A percentile compares a stretch with the other conserved stretches of the same genome.
phyloP scores from a whole-genome alignment of 2,329 filamentous ascomycete genomes.

The Ophiocordyceps sinensis region DNA sequence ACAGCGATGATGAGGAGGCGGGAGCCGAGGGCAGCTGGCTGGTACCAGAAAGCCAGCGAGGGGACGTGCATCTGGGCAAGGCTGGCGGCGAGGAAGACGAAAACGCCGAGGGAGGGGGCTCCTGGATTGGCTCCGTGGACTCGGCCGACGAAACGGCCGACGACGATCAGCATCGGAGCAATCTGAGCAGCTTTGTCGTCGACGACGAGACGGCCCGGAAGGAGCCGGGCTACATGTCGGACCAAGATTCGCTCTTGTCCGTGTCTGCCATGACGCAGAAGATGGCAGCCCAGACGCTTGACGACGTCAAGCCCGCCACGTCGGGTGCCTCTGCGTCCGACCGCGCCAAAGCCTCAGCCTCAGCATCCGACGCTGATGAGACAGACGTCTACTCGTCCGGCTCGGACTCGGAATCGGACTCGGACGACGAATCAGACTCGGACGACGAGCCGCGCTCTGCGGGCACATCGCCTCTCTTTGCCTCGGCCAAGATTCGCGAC shows the following conservation, averaged over 20 bases:
- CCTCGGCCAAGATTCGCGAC: conserved; percentile 85
- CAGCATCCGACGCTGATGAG: not conserved
- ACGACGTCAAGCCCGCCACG: conserved; percentile 8
- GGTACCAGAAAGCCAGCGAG: conserved; percentile 52
- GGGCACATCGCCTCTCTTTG: conserved; percentile 28
- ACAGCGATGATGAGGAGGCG: conserved; percentile 57
- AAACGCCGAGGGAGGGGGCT: conserved; percentile 73
- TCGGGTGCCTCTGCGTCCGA: not conserved
- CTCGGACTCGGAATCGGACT: conserved; percentile 20
- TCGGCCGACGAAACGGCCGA: conserved; percentile 42
- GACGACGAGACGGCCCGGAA: conserved; percentile 30
- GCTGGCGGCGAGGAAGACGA: conserved; percentile 80
- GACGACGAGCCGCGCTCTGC: conserved; percentile 17
- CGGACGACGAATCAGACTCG: conserved; percentile 20
- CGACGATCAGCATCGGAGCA: conserved; percentile 37
- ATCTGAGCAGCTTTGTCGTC: conserved; percentile 40
- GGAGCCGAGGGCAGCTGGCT: conserved; percentile 68
- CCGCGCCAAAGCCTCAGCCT: not conserved
- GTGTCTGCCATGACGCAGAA: conserved; percentile 21
- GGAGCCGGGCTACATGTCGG: conserved; percentile 14
- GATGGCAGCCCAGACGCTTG: conserved; percentile 21
- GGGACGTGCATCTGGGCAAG: conserved; percentile 48
- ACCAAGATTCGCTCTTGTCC: conserved; percentile 19
- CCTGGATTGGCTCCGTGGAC: conserved; percentile 61
- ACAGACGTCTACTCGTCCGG: conserved; percentile 20